Percentiles rank a stretch among this genome's conserved stretches.
Evolutionary conservation across 2,329 filamentous ascomycete species (phyloP).

Genomic region (Beauveria bassiana): DNA sequence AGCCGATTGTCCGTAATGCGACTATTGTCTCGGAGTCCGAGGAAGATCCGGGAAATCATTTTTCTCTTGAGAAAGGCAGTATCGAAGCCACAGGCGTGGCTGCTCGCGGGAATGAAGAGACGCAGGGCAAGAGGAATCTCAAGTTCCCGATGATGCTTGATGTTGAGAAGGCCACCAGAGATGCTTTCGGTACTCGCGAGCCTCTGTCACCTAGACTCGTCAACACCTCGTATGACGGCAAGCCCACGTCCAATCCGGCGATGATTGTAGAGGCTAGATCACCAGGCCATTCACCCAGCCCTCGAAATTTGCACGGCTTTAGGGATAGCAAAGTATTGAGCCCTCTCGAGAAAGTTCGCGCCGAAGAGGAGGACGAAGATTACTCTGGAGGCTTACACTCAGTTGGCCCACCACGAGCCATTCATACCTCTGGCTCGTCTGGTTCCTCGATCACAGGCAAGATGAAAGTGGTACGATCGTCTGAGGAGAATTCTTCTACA

Average conservation of each 20-base stretch:
- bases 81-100: not conserved
- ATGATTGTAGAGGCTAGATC: not conserved
- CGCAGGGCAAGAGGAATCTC: not conserved
- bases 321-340: not conserved
- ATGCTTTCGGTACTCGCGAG: not conserved
- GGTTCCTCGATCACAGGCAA: constrained; percentile 42
- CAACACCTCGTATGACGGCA: constrained; percentile 10
- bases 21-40: constrained; percentile 36
- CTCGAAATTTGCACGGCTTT: not conserved
- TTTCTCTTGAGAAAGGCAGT: constrained; percentile 7
- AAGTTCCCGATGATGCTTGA: constrained; percentile 4
- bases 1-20: constrained; percentile 11
- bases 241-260: constrained; percentile 2
- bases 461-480: constrained; percentile 46
- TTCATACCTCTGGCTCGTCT: constrained; percentile 44
- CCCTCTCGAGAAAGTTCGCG: constrained; percentile 4
- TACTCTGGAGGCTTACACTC: not conserved
- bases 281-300: not conserved
- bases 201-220: constrained; percentile 8
- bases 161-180: constrained; percentile 5
- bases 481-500: constrained; percentile 45
- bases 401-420: constrained; percentile 25
- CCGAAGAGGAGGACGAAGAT: constrained; percentile 22
- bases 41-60: constrained; percentile 24
- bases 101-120: not conserved